These are phyloP conservation scores for Tylopilus sp. DNA, from an alignment of 1,284 basidiomycete species.

Conservation along the genomic window DNA sequence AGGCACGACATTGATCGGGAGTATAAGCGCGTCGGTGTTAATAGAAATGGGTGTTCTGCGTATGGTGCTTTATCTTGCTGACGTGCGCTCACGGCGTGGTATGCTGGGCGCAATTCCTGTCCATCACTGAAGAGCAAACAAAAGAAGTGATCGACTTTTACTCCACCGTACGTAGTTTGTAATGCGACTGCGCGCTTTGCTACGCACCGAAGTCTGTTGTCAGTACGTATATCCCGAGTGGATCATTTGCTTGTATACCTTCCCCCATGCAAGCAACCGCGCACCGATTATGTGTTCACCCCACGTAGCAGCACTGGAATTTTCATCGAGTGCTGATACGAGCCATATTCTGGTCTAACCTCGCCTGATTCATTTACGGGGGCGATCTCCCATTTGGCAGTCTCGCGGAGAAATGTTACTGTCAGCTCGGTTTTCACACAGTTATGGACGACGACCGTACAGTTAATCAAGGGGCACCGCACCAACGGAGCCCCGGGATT, in stretches of 20 bases:
- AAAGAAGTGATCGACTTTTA: slow-evolving; percentile 52
- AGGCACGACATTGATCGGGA: slow-evolving; percentile 49
- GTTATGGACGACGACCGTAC: not conserved
- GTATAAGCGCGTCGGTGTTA: slow-evolving; percentile 55
- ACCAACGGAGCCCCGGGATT: not conserved
- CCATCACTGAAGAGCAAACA: slow-evolving; percentile 45
- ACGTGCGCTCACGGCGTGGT: slow-evolving; percentile 10
- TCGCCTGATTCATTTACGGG: slow-evolving; percentile 12
- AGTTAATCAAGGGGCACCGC: not conserved
- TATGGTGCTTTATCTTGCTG: slow-evolving; percentile 30
- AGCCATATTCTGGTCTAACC: slow-evolving; percentile 8
- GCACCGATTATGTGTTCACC: slow-evolving; percentile 37
- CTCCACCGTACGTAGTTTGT: slow-evolving; percentile 45
- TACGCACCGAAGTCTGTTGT: not conserved
- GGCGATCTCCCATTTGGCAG: not conserved
- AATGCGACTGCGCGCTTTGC: slow-evolving; percentile 19
- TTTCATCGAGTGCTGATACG: not conserved
- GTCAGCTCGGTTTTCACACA: not conserved
- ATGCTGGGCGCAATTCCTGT: slow-evolving; percentile 51
- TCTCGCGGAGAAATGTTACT: not conserved
- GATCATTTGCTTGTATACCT: slow-evolving; percentile 2
- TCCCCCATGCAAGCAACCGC: slow-evolving; percentile 35
- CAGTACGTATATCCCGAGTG: not conserved
- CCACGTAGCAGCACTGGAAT: not conserved
- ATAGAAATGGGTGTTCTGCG: slow-evolving; percentile 65